Base-by-base conservation (phyloP, 257 asterid genomes). In the Solanum etuberosum region DNA sequence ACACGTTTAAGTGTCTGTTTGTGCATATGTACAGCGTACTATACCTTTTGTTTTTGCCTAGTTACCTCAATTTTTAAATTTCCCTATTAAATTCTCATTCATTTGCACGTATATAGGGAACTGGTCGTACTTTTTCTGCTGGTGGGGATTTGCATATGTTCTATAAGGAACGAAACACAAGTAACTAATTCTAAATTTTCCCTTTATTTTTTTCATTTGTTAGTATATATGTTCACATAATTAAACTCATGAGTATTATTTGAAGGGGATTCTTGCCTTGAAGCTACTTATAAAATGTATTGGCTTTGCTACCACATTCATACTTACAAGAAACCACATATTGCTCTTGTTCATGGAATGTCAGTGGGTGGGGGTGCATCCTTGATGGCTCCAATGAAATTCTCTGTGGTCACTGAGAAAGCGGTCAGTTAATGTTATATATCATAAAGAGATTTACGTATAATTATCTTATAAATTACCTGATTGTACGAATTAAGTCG, bases 121-220 rank as follows among this genome's bases (percentile, higher is more conserved):
- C 97, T 80, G 98, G 99, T 42, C 98, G 98, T 38, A 97, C 98
- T 73, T 96, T 92, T 88, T 95, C 97, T 23, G 51, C 98, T 51
- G 99, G 99, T 38, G 98, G 99, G 80, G 98, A 96, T 88, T 88
- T 96, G 42, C 95, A 92, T 87, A 90, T 92, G 96, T 94, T 96
- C 77, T 95, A 95, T 70, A 92, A 94, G 54, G 97, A 93, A 86
- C 93, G 98, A 91, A 89, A 80, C 59, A 86, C 94, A 35, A 92
- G 99, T 95, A 92, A 89, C 84, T 89, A 54, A 27, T 84, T 80
- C 25, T 57, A 71, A 74, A 27, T 8, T 42, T 31, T 51, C 21
- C n/a, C 12, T 42, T 32, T 15, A 1, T 15, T 15, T 43, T 48
- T 48, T 48, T 48, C 0, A 48, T 48, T 48, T 14, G 54, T 46